These are phyloP conservation scores for Cymbidium sinense DNA, from an alignment of 106 monocot species.

Conservation along the genomic window DNA sequence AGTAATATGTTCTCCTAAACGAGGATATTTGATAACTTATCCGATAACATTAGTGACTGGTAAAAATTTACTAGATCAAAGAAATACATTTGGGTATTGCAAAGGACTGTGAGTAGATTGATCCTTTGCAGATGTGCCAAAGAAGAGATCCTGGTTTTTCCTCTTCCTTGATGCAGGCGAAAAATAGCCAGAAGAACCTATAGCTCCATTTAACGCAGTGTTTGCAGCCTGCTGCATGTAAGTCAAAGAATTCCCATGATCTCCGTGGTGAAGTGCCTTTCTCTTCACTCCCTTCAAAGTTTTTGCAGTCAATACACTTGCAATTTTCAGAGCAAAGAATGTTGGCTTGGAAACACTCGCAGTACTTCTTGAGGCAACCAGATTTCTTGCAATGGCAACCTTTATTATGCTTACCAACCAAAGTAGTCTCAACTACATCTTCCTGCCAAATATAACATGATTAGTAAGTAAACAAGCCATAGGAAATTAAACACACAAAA, in stretches of 20 bases:
- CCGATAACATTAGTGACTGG: not conserved
- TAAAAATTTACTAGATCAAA: not conserved
- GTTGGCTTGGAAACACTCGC: slow-evolving; percentile 93
- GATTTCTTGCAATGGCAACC: slow-evolving; percentile 96
- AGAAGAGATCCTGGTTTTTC: slow-evolving; percentile 59
- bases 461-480: not conserved
- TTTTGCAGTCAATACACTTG: slow-evolving; percentile 86
- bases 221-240: slow-evolving; percentile 85
- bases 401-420: slow-evolving; percentile 85
- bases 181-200: slow-evolving; percentile 53
- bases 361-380: slow-evolving; percentile 92
- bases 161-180: slow-evolving; percentile 68
- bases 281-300: slow-evolving; percentile 91
- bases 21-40: not conserved
- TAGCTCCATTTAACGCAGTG: slow-evolving; percentile 71
- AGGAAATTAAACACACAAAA: too few relatives aligned
- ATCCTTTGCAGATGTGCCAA: slow-evolving; percentile 44
- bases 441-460: slow-evolving; percentile 32
- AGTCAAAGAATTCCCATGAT: slow-evolving; percentile 38
- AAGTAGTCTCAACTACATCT: slow-evolving; percentile 44
- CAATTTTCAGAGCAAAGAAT: slow-evolving; percentile 95
- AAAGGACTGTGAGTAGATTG: slow-evolving; percentile 35
- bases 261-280: slow-evolving; percentile 57
- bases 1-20: not conserved
- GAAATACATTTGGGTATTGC: slow-evolving; percentile 49